phyloP scores from a whole-genome alignment of 306 rosid genomes.

The Gynostemma pentaphyllum region DNA sequence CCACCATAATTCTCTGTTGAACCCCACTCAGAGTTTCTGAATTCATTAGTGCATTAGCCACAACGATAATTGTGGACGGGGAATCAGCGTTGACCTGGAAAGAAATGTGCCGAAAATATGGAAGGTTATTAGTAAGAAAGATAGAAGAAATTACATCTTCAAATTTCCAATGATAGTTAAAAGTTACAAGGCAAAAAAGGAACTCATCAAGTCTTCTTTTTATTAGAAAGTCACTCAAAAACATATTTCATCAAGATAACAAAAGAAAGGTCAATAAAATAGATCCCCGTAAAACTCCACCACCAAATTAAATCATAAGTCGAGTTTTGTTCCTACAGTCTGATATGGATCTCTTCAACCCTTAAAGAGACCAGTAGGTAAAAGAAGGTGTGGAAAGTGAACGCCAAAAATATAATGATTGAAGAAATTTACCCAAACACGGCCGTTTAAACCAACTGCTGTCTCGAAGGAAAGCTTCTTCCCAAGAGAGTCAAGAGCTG shows the following conservation, averaged over 20 bases:
- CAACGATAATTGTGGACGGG: slow-evolving; percentile 45
- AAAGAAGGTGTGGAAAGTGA: not conserved
- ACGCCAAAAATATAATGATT: not conserved
- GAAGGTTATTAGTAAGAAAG: slow-evolving; percentile 1
- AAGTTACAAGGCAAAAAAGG: not conserved
- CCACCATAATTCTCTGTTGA: slow-evolving; percentile 88
- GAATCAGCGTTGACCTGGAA: slow-evolving; percentile 64
- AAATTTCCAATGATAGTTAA: not conserved
- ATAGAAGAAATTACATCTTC: not conserved
- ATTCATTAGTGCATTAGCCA: slow-evolving; percentile 58
- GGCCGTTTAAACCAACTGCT: slow-evolving; percentile 80
- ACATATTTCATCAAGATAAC: too few species aligned
- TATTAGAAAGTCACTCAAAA: too few species aligned
- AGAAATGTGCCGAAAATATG: not conserved
- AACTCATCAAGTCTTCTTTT: too few species aligned
- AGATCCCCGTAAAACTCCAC: too few species aligned
- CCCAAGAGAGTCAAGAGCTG: slow-evolving; percentile 74
- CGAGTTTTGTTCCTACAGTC: not conserved
- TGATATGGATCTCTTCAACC: not conserved
- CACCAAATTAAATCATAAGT: too few species aligned
- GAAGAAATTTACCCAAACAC: slow-evolving; percentile 62
- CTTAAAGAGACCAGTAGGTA: not conserved
- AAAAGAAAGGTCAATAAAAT: too few species aligned
- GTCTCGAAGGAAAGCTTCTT: slow-evolving; percentile 82
- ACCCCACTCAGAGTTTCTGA: slow-evolving; percentile 61